Base-by-base conservation (phyloP, 164 flowering plant species). In the Magnolia sinica region DNA sequence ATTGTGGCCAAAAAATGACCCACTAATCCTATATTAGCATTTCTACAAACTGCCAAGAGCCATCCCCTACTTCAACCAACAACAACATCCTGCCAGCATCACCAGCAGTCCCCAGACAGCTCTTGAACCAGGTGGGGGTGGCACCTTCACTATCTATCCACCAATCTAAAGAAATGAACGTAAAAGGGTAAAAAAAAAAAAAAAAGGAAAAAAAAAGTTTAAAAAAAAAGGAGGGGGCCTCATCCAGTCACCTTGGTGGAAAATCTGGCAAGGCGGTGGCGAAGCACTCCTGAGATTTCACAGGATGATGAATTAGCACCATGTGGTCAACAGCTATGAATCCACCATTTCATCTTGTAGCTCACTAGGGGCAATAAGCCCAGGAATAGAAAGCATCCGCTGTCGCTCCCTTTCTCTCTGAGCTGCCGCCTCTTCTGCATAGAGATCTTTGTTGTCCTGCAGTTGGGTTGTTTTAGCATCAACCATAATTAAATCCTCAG, bases 381-480 rank as follows among this genome's bases (percentile, higher is more conserved):
- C 99, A 1, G 99, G 99, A 76, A 96, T 94, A 0, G 89, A 78
- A 49, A 92, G 91, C 96, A 91, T 94, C 59, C 97, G 79, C 72
- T 91, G 96, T 50, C 99, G 86, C 80, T 96, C 98, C 77, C 89
- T 86, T 52, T 94, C 98, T 78, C 90, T 87, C 82, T 91, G 98
- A 65, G 92, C 94, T 74, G 98, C 99, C 67, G 98, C 92, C 79
- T 96, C 98, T 72, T 96, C 99, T 1, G 99, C 99, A 81, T 92
- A 96, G 4, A 96, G 91, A 83, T 96, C 99, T 83, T 91, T 94
- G 87, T 96, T 96, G 73, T 96, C 99, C 99, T 96, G 92, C 82
- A 85, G 14, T 78, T 65, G 68, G 6, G 7, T 37, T 37, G 45
- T 37, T 37, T 37, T 4, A 37, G 45, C 45, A 37, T 37, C 45